Base-by-base conservation (phyloP, 2,329 filamentous ascomycete genomes). In the Exophiala spinifera region DNA sequence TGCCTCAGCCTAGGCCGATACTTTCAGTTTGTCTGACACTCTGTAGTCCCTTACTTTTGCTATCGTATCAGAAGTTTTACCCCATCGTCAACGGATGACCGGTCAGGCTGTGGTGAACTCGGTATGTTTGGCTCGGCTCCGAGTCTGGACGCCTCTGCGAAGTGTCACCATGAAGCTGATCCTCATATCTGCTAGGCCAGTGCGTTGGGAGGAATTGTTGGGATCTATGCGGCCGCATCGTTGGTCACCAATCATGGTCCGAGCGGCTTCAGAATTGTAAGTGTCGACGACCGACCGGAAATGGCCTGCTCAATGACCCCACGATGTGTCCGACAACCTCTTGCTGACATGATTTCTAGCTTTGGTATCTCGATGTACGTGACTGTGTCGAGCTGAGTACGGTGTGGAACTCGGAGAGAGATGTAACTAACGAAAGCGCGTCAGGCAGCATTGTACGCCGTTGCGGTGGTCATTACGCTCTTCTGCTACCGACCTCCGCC, bases 1-100 rank as follows among this genome's bases (percentile, higher is more conserved):
- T 43, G 40, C 11, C 17, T 43, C 40, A 43, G 40, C 40, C 40
- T 43, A 43, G 17, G 17, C 40, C 40, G 17, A 43, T 43, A 43
- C 17, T 14, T 43, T 19, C 40, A 19, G 40, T 43, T 43, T 19
- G 17, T 43, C 40, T 43, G 23, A 43, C 40, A 43, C 40, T 43
- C 40, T 43, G 28, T 46, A 46, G 44, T 25, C 44, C 17, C 44
- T 46, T 46, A 25, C 20, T 31, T 46, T 46, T 31, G 44, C 44
- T 19, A 31, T 46, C 13, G 44, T 46, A 21, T 46, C 44, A 25
- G 44, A 46, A 46, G 44, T 46, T 11, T 31, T 46, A 15, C 44
- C 44, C 17, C 44, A 46, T 46, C 44, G 44, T 31, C 44, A 46
- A 25, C 19, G 44, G 17, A 46, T 46, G 44, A 46, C 20, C 20